Base-by-base conservation (phyloP, 2,329 filamentous ascomycete genomes). In the Arthrobotrys sinensis region DNA sequence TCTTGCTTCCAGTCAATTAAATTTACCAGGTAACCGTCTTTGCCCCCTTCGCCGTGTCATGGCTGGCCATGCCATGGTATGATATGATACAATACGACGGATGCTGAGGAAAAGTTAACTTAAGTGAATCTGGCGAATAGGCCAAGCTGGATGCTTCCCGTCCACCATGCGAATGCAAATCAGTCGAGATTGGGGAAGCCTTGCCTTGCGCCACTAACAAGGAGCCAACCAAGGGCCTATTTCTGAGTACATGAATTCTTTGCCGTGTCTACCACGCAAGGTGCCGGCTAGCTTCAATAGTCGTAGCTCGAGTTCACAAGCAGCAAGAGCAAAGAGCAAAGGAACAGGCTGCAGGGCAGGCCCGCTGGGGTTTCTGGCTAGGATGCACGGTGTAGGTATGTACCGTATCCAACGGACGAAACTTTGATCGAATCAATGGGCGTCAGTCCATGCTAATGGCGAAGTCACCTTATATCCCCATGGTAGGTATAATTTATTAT, bases 401-500 rank as follows among this genome's bases (percentile, higher is more conserved):
- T 64, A 77, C 72, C 72, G 55, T 76, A 68, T 69, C 64, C 48
- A 70, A 60, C 66, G 57, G 57, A 77, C 57, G 50, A 77, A 70
- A 70, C 53, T 70, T 40, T 70, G 57, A 60, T 70, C 72, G 34
- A 71, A 53, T 70, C 65, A 77, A 69, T 53, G 46, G 65, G 66
- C 60, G 65, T 70, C 72, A 77, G 65, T 77, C 65, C 72, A 70
- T 77, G 55, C 55, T 70, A 77, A 70, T 77, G 72, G 72, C 60
- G 60, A 77, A 77, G 72, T 77, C 72, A 77, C 72, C 72, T 70
- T 77, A 77, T 77, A 70, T 63, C 46, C 65, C 72, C 72, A 77
- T 77, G 72, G 72, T 36, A 65, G 55, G 66, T 77, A 77, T 77
- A 77, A 77, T 77, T 77, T 77, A 76, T 76, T 76, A 69, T 75